Evolutionary conservation across 352 stramenopile genomes (phyloP), one percentile per base, ranked within the genome.

Genomic region (Elongisporangium undulatum): DNA sequence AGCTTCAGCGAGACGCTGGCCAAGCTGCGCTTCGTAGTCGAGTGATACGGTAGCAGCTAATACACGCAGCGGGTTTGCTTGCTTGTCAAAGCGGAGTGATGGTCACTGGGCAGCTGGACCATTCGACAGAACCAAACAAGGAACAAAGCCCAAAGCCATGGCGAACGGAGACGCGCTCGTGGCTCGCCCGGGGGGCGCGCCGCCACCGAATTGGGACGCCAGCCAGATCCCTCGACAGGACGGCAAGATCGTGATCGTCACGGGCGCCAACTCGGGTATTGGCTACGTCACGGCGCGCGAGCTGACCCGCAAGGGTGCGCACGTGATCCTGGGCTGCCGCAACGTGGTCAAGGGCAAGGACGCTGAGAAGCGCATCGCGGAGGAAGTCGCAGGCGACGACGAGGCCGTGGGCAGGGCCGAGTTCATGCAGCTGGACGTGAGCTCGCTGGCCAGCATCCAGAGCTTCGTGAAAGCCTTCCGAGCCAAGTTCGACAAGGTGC

Each of bases 361-460:
- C 7, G 72, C 69, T 4, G 63, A 74, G 54, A 51, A 52, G 0
- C 55, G 59, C 2, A 29, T 83, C 2, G 53, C 29, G 2, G 48
- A 66, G 19, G 29, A 55, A 12, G 22, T 78, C 13, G 34, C n/a
- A 4, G 49, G 23, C 0, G 45, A 48, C 1, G 63, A 45, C 1
- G 38, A 53, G 21, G 56, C 56, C 4, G 52, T 58, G 21, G 68
- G 67, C 15, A 63, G 41, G 9, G 75, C 82, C 12, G 77, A 85
- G 66, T 79, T 85, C 53, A 77, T 85, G 65, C 62, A 72, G 34
- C 51, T 87, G 10, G 79, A 86, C 38, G 51, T 86, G 58, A 68
- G 64, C 23, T 64, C 71, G 55, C 54, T 86, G 26, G 55, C 51
- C 51, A 85, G 69, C 55, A 68, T 90, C n/a, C 55, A 69, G 16